Evolutionary conservation across 2,329 filamentous ascomycete genomes (phyloP).

Genomic region (Trichophyton benhamiae): DNA sequence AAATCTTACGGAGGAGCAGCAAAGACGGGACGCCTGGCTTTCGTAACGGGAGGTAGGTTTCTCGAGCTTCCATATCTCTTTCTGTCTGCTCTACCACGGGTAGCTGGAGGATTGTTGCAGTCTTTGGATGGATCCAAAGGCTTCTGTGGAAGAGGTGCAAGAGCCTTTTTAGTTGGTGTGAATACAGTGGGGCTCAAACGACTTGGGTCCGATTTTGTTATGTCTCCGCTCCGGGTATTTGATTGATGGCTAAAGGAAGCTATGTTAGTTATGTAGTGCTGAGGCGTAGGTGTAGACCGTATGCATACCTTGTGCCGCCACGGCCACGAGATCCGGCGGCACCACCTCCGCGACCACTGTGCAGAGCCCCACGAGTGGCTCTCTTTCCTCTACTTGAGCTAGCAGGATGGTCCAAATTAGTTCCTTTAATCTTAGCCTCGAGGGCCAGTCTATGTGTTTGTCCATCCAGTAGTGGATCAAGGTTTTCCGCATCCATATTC

Average conservation of each 20-base stretch:
- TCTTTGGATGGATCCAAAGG: constrained; percentile 9
- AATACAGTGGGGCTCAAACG: neutral
- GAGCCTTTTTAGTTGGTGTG: neutral
- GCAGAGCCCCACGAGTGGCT: neutral
- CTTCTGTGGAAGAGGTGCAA: neutral
- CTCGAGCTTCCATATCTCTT: neutral
- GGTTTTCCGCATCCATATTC: constrained; percentile 20
- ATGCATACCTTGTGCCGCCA: neutral
- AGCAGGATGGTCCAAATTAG: neutral
- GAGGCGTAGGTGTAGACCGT: neutral
- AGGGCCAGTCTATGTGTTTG: constrained; percentile 25
- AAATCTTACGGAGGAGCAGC: constrained; percentile 9
- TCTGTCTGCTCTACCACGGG: neutral
- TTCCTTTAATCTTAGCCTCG: neutral
- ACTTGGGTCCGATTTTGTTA: neutral
- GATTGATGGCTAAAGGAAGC: neutral
- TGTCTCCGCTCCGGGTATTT: neutral
- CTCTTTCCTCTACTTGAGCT: neutral
- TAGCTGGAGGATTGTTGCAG: constrained; percentile 7
- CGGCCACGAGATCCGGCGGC: constrained; percentile 17
- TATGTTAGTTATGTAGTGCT: neutral
- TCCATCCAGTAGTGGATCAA: constrained; percentile 26
- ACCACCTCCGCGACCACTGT: constrained; percentile 18
- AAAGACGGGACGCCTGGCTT: constrained; percentile 8
- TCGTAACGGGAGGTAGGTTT: neutral